phyloP scores from a whole-genome alignment of 495 filamentous ascomycete species.

The Gamarada debralockiae region DNA sequence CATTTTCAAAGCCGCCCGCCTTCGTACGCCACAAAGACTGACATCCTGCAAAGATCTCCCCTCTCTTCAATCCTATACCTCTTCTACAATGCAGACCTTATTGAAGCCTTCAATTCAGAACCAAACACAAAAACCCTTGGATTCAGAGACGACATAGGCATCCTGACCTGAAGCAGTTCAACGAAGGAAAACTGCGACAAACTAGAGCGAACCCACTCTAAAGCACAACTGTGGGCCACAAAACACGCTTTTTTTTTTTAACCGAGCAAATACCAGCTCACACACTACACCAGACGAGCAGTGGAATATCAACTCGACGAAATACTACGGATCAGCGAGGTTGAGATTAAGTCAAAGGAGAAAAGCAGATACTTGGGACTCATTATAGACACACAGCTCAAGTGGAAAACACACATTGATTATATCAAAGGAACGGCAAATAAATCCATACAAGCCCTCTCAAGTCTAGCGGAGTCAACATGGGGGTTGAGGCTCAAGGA shows the following conservation, averaged over 20 bases:
- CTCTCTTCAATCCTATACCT: constrained; percentile 29
- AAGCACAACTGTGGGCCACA: constrained; percentile 18
- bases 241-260: constrained; percentile 20
- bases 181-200: constrained; percentile 19
- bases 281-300: constrained; percentile 22
- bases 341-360: constrained; percentile 10
- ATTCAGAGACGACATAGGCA: constrained; percentile 25
- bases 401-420: no score
- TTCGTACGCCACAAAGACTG: constrained; percentile 12
- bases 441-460: no score
- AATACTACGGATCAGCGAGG: not conserved
- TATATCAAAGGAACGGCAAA: no score
- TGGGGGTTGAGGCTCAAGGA: no score
- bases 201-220: constrained; percentile 19
- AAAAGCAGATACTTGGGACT: no score
- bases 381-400: no score
- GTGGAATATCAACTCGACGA: constrained; percentile 9
- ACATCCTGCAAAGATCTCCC: constrained; percentile 27
- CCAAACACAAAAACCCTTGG: constrained; percentile 20
- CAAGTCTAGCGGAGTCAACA: no score
- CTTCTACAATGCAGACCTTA: constrained; percentile 31
- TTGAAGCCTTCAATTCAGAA: constrained; percentile 12
- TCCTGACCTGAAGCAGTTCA: constrained; percentile 18
- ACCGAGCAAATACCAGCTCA: constrained; percentile 20
- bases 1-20: no score